Evolutionary conservation across 768 basidiomycete species (phyloP).

Genomic region (Phanerochaete sordida): DNA sequence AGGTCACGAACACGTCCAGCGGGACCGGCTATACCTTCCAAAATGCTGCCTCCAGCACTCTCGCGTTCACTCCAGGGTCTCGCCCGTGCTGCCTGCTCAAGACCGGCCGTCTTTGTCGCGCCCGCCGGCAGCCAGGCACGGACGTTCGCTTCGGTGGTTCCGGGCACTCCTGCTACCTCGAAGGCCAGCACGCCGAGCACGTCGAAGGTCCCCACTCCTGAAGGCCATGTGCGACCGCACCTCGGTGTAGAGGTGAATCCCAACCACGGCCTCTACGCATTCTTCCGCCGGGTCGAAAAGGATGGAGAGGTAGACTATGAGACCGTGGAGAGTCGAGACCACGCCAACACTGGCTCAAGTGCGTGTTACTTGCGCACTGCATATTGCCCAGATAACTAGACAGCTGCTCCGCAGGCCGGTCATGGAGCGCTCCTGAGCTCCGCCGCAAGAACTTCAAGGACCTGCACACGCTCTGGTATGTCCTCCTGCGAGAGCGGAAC

Average conservation of each 20-base stretch:
- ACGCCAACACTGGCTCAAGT: background rate
- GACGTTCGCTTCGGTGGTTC: constrained; percentile 11
- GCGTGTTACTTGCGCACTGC: background rate
- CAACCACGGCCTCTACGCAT: constrained; percentile 74
- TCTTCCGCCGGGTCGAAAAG: constrained; percentile 60
- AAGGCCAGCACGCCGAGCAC: background rate
- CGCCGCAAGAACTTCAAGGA: constrained; percentile 90
- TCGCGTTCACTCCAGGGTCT: background rate
- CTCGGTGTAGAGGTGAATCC: constrained; percentile 43
- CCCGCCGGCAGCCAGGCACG: background rate
- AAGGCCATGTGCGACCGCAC: constrained; percentile 38
- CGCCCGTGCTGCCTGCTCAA: background rate
- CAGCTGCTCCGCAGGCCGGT: constrained; percentile 54
- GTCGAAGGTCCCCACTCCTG: background rate
- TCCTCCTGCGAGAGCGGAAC: constrained; percentile 85
- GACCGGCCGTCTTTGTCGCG: background rate
- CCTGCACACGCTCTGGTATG: constrained; percentile 93
- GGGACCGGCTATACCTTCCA: background rate
- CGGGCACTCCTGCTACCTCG: background rate
- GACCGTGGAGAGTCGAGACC: constrained; percentile 26
- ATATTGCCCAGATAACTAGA: background rate
- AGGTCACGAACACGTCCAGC: background rate
- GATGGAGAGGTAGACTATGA: constrained; percentile 55
- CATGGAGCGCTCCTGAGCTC: constrained; percentile 85
- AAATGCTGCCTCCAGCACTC: background rate